Percentiles rank a stretch among this genome's conserved stretches.
phyloP scores from a whole-genome alignment of 352 stramenopile genomes.

The Thraustochytrium striatum region DNA sequence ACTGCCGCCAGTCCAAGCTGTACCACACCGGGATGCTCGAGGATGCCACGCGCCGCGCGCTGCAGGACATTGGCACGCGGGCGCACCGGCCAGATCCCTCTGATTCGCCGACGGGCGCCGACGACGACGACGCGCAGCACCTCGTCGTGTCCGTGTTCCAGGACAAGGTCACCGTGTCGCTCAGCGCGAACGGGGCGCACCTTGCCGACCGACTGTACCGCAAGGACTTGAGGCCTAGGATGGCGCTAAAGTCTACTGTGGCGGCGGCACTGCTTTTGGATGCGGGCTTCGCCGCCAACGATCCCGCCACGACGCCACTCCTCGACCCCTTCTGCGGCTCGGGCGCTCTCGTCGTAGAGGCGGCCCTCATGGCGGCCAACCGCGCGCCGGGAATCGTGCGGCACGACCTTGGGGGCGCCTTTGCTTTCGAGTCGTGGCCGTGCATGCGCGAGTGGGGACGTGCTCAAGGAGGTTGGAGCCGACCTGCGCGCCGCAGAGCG shows the following conservation, averaged over 20 bases:
- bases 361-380: slow-evolving; percentile 66
- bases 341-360: slow-evolving; percentile 68
- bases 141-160: not conserved
- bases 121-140: not conserved
- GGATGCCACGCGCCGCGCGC: not conserved
- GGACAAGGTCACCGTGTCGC: not conserved
- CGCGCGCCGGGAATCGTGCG: slow-evolving; percentile 65
- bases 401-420: not conserved
- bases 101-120: too few species aligned
- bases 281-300: slow-evolving; percentile 49
- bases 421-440: slow-evolving; percentile 19
- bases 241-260: slow-evolving; percentile 71
- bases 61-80: not conserved
- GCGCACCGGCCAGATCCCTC: too few species aligned
- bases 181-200: slow-evolving; percentile 57
- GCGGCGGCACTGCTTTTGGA: slow-evolving; percentile 59
- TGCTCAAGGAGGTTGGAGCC: not conserved
- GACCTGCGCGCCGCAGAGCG: not conserved
- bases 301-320: slow-evolving; percentile 48
- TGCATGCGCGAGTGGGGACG: not conserved
- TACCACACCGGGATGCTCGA: not conserved
- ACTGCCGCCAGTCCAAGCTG: slow-evolving; percentile 1
- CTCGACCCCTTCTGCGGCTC: slow-evolving; percentile 71
- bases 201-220: slow-evolving; percentile 72
- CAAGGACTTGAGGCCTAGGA: slow-evolving; percentile 60